Evolutionary conservation across 2,329 filamentous ascomycete species (phyloP), one percentile per base, ranked within the genome.

Genomic region (Pyricularia pennisetigena): DNA sequence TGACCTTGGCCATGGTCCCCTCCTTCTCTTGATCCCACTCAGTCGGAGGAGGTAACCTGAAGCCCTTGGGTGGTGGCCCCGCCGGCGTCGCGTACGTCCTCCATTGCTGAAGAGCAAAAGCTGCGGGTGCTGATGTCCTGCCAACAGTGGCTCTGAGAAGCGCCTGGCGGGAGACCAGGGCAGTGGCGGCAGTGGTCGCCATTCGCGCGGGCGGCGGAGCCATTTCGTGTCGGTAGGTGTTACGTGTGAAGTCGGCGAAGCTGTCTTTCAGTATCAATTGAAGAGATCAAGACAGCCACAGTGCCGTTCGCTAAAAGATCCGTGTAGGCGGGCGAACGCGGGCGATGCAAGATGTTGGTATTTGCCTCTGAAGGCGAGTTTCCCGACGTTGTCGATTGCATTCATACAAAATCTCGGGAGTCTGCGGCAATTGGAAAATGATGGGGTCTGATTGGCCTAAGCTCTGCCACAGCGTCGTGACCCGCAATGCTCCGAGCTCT

Each of bases 11-110:
- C 73, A 96, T 82, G 49, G 90, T 87, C 72, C 85, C 88, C 78
- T 97, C 93, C 71, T 86, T 84, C 72, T 89, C 85, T 79, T 96
- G 87, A 73, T 96, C 88, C 93, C 93, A 98, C 81, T 87, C 82
- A 78, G 88, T 86, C 67, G 86, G 89, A 71, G 83, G 85, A 75
- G 88, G 86, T 74, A 94, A 84, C 74, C 95, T 89, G 85, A 97
- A 97, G 72, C 89, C 88, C 73, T 88, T 82, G 69, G 92, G 91
- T 72, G 93, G 92, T 73, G 92, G 88, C 65, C 94, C 93, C 72
- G 86, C 84, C 71, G 93, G 92, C 65, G 91, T 88, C 72, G 90
- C 88, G 72, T 88, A 88, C 71, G 70, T 73, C 72, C 74, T 72
- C 65, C 68, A 24, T 20, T 63, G 57, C 28, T 26, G 59, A 30